Percentiles rank a stretch among this genome's conserved stretches.
Conservation (phyloP, 306 rosid genomes). For the Cicer arietinum region DNA sequence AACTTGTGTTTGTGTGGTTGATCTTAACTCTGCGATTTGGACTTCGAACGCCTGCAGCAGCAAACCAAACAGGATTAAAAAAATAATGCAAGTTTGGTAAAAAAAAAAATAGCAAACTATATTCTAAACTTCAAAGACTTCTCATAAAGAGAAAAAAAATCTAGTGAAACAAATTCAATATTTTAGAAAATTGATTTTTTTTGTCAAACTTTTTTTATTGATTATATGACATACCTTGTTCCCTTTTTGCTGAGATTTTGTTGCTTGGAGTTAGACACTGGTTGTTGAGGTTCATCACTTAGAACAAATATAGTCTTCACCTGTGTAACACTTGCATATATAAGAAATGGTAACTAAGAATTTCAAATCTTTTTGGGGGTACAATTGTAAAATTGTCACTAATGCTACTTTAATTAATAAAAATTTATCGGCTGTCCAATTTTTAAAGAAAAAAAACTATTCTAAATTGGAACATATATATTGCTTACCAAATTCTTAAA, state of each 20-base stretch:
- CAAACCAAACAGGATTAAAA: background rate
- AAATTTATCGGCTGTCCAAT: too few relatives aligned
- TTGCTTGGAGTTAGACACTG: conserved; percentile 50
- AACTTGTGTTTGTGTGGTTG: background rate
- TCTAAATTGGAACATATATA: background rate
- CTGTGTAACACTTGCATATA: conserved; percentile 48
- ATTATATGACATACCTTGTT: conserved; percentile 52
- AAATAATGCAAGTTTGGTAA: conserved; percentile 28
- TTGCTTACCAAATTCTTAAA: conserved; percentile 68
- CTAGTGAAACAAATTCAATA: conserved; percentile 1
- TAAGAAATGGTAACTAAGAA: conserved; percentile 25
- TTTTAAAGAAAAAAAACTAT: too few relatives aligned
- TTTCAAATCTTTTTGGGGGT: background rate
- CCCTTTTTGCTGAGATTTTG: conserved; percentile 42
- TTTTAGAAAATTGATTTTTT: conserved; percentile 23
- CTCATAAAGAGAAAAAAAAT: background rate
- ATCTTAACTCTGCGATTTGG: conserved; percentile 64
- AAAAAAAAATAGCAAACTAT: background rate
- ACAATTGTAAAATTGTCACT: too few relatives aligned
- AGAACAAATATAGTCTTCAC: conserved; percentile 62
- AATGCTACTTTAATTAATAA: too few relatives aligned
- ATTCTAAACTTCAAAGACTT: background rate
- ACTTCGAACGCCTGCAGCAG: conserved; percentile 59
- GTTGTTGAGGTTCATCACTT: conserved; percentile 55
- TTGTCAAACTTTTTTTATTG: conserved; percentile 2